Percentiles rank a stretch among this genome's conserved stretches.
These are phyloP conservation scores for Marvania coccoides DNA, from an alignment of 139 green algal genomes.

Conservation along the genomic window DNA sequence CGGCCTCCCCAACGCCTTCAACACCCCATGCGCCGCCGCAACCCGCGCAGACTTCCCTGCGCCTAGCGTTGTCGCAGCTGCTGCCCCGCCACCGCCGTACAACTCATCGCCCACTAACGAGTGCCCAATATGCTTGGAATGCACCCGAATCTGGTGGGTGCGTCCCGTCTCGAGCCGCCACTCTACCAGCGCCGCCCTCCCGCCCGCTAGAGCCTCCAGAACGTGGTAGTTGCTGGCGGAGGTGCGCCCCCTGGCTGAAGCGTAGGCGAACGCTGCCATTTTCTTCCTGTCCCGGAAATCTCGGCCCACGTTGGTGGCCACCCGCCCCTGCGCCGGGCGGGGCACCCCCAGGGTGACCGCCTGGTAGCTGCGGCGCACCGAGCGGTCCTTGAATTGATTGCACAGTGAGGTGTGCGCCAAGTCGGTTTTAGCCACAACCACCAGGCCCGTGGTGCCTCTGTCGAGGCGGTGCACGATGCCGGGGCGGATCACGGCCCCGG, in stretches of 20 bases:
- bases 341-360: conserved; percentile 51
- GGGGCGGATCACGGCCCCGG: conserved; percentile 64
- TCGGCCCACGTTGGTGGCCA: conserved; percentile 69
- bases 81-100: conserved; percentile 61
- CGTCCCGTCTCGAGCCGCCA: conserved; percentile 92
- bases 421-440: conserved; percentile 88
- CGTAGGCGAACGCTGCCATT: conserved; percentile 60
- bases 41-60: neutral
- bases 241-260: conserved; percentile 39
- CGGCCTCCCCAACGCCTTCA: conserved; percentile 44
- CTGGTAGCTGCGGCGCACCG: conserved; percentile 63
- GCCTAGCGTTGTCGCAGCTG: conserved; percentile 4
- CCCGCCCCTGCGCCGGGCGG: conserved; percentile 15
- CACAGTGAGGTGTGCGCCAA: conserved; percentile 14
- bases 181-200: conserved; percentile 66
- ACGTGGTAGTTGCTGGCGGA: conserved; percentile 75
- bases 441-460: conserved; percentile 82
- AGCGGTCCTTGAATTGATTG: conserved; percentile 77
- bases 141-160: conserved; percentile 94
- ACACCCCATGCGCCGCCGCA: conserved; percentile 5
- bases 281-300: conserved; percentile 62
- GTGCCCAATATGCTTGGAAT: conserved; percentile 74
- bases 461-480: conserved; percentile 98
- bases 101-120: conserved; percentile 82
- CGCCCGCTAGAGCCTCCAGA: conserved; percentile 54